Conservation (phyloP, 2,329 filamentous ascomycete species). For the Dactylonectria estremocensis region DNA sequence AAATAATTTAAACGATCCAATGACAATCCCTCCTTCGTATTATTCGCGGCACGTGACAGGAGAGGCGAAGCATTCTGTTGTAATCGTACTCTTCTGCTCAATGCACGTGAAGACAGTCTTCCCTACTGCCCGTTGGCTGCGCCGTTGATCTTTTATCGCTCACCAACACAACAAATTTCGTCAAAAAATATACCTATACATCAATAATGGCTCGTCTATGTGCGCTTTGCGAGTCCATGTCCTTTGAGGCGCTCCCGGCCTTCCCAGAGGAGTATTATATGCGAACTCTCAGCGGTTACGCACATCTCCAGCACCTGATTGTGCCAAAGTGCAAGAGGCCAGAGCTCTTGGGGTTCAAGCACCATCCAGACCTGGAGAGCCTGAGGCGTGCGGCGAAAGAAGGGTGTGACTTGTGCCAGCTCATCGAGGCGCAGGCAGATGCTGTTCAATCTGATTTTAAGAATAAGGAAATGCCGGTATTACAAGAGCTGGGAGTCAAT, state of each 20-base stretch:
- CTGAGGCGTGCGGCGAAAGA: neutral
- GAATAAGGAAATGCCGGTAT: neutral
- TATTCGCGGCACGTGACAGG: slow-evolving; percentile 1
- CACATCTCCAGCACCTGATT: neutral
- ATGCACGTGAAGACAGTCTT: too few relatives aligned
- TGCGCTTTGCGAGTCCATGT: neutral
- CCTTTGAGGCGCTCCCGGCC: neutral
- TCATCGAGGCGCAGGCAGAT: neutral
- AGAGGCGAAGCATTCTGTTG: neutral
- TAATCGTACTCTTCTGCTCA: too few relatives aligned
- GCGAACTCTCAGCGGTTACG: neutral
- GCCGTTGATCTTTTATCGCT: too few relatives aligned
- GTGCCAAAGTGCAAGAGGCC: too few relatives aligned
- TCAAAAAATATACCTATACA: too few relatives aligned
- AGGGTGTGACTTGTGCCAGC: neutral
- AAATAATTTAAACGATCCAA: slow-evolving; percentile 3
- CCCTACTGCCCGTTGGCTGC: too few relatives aligned
- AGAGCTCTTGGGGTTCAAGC: neutral
- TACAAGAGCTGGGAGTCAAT: neutral
- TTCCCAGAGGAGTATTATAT: neutral
- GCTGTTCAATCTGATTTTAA: neutral
- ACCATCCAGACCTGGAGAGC: neutral
- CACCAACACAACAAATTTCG: too few relatives aligned
- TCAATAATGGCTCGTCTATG: neutral
- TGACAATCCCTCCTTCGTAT: slow-evolving; percentile 3